Evolutionary conservation across 2,329 filamentous ascomycete species (phyloP), one percentile per base, ranked within the genome.

Genomic region (Fusarium nanum): DNA sequence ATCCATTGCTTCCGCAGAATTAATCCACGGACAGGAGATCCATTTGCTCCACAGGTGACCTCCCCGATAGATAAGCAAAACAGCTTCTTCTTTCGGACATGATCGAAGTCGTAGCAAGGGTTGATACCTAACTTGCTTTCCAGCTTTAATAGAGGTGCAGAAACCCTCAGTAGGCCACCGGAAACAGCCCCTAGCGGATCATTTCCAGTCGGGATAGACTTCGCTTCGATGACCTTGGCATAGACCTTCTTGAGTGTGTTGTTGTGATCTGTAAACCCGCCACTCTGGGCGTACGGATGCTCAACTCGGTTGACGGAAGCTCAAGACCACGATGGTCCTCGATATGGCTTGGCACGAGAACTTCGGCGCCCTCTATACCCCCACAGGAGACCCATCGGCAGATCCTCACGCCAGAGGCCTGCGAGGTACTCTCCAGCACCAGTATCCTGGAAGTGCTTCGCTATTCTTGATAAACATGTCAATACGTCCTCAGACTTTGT

Each of bases 61-160:
- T n/a, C 42, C 14, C 14, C 42, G 18, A 45, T 23, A 4, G 27
- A 45, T 14, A 27, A 16, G 42, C 8, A 34, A 5, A 45, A 25
- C 3, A 27, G 3, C 3, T 3, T 14, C 16, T 27, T 14, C 1
- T 23, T 10, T 18, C 12, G 7, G 2, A 10, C 27, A 4, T 45
- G 6, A 45, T 45, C 9, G 11, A 10, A 45, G 22, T 27, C 22
- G 7, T 45, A 25, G 1, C 16, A 6, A 3, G 25, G 7, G 7
- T 27, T 10, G 25, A 27, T 27, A n/a, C n/a, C n/a, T n/a, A n/a
- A n/a, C n/a, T n/a, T n/a, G n/a, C n/a, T n/a, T n/a, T 14, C 18
- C 22, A 46, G 6, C 16, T 46, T 23, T 6, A 46, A 27, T 5
- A 46, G 6, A 46, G 44, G 44, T 27, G 2, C 44, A 22, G 16